A percentile compares a stretch with the other conserved stretches of the same genome.
Evolutionary conservation across 2,329 filamentous ascomycete species (phyloP).

Genomic region (Macrophomina pseudophaseolina): DNA sequence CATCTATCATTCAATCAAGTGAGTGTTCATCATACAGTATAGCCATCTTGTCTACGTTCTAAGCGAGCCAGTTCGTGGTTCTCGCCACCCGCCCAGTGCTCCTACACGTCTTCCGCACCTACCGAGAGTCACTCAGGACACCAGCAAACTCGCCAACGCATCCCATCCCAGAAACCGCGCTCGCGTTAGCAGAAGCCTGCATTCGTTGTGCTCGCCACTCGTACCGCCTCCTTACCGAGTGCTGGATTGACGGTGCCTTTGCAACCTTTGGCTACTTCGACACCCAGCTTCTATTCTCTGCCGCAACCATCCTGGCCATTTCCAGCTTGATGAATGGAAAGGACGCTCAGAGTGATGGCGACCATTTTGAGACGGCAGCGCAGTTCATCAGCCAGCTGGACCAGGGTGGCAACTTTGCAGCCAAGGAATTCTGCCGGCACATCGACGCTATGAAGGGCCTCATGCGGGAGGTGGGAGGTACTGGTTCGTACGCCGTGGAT

Average conservation of each 20-base stretch:
- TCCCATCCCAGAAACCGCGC: conserved; percentile 37
- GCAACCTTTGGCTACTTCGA: conserved; percentile 55
- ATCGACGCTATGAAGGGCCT: conserved; percentile 31
- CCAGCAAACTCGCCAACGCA: conserved; percentile 12
- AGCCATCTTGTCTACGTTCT: background rate
- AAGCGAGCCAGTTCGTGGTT: conserved; percentile 34
- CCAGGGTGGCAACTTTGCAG: conserved; percentile 30
- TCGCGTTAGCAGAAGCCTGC: conserved; percentile 52
- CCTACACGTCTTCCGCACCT: conserved; percentile 39
- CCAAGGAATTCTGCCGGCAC: conserved; percentile 31
- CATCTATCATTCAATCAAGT: conserved; percentile 44
- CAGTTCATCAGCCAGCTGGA: conserved; percentile 30
- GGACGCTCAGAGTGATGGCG: conserved; percentile 22
- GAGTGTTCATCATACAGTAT: background rate
- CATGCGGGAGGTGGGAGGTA: conserved; percentile 17
- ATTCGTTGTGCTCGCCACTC: conserved; percentile 54
- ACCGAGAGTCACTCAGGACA: conserved; percentile 28
- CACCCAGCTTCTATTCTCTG: conserved; percentile 55
- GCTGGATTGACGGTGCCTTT: conserved; percentile 56
- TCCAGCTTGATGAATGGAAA: conserved; percentile 46
- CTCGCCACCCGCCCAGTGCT: conserved; percentile 41
- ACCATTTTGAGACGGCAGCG: conserved; percentile 31
- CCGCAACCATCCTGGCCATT: conserved; percentile 51
- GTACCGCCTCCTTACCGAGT: conserved; percentile 48
- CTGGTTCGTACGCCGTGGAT: background rate